Conservation (phyloP, 257 asterid genomes). For the Solanum rostratum region DNA sequence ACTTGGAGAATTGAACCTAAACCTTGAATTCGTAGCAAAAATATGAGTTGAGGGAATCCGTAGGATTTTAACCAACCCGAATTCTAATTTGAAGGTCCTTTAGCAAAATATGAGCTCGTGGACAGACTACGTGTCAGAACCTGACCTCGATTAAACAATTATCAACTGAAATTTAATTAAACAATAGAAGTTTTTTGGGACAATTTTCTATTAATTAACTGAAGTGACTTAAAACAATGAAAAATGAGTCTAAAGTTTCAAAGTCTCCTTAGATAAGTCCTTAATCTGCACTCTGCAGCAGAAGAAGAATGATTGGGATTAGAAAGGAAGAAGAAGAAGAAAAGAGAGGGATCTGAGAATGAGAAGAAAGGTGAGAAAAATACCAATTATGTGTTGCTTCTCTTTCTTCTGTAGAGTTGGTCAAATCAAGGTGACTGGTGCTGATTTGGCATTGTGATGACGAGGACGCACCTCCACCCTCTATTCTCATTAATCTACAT, state of each 20-base stretch:
- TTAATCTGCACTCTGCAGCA: not conserved
- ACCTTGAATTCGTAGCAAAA: not conserved
- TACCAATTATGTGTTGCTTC: not conserved
- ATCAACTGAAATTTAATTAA: not conserved
- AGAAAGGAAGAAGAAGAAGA: not conserved
- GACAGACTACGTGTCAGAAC: not conserved
- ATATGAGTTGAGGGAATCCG: not conserved
- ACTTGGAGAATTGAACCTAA: not conserved
- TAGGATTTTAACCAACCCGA: not conserved
- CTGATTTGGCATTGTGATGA: not conserved
- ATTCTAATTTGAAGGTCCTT: not conserved
- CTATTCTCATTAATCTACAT: not conserved
- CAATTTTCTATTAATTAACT: not conserved
- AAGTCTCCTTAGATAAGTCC: not conserved
- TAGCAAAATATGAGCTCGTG: not conserved
- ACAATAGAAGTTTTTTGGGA: not conserved
- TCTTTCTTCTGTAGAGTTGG: not conserved
- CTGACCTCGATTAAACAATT: not conserved
- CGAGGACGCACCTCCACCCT: not conserved
- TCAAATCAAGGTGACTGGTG: not conserved
- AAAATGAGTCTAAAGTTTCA: not conserved
- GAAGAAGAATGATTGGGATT: not conserved
- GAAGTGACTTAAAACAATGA: not conserved
- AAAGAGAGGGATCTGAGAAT: not conserved
- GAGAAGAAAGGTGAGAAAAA: not conserved